These are phyloP conservation scores for Auricularia sp. DNA, from an alignment of 768 basidiomycete species.

Conservation along the genomic window DNA sequence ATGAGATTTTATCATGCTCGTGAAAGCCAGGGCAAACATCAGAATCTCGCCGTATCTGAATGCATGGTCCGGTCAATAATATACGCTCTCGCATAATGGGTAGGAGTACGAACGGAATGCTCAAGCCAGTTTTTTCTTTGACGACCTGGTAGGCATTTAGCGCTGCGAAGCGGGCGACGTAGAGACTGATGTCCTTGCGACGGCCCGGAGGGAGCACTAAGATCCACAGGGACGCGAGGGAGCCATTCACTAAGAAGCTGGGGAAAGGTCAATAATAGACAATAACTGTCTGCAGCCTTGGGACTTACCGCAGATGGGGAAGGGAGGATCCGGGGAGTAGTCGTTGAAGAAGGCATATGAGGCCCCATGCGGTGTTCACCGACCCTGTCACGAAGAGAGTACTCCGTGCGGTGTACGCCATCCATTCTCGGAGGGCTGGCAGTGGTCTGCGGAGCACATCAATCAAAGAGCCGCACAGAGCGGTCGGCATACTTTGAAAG, in stretches of 20 bases:
- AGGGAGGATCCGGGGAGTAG: neutral
- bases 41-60: neutral
- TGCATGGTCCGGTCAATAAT: neutral
- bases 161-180: neutral
- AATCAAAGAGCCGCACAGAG: neutral
- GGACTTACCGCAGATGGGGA: neutral
- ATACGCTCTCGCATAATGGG: neutral
- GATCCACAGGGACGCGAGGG: neutral
- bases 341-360: neutral
- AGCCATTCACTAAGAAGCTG: neutral
- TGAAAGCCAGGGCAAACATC: neutral
- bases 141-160: neutral
- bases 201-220: neutral
- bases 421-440: neutral
- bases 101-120: neutral
- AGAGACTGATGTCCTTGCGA: neutral
- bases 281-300: neutral
- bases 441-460: neutral
- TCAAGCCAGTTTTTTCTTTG: neutral
- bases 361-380: neutral
- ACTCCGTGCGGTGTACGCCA: neutral
- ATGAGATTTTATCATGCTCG: neutral
- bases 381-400: neutral
- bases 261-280: neutral
- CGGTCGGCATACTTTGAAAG: neutral